Evolutionary conservation across 257 asterid species (phyloP).

Genomic region (Solanum etuberosum): DNA sequence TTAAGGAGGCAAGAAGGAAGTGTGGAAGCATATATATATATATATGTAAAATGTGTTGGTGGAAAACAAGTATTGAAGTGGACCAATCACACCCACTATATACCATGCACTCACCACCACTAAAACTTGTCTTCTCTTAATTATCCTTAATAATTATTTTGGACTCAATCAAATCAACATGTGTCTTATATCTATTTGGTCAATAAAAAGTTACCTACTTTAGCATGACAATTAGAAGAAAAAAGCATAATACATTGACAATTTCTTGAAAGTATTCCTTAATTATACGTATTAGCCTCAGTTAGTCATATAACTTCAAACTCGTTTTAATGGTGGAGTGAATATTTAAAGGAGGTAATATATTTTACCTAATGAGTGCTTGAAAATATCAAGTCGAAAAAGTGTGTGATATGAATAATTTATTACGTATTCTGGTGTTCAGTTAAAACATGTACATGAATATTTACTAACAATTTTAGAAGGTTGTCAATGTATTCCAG

Average conservation of each 20-base stretch:
- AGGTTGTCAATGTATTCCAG: neutral
- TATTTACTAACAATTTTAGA: neutral
- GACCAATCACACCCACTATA: neutral
- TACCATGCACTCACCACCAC: neutral
- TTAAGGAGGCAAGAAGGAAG: neutral
- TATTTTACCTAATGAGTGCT: accelerated
- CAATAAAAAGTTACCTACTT: neutral
- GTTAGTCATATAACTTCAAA: neutral
- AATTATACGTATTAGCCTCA: neutral
- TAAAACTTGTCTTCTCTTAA: neutral
- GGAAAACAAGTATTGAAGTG: neutral
- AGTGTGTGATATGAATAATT: neutral
- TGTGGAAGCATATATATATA: neutral
- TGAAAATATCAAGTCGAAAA: neutral
- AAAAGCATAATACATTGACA: neutral
- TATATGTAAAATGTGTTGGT: neutral
- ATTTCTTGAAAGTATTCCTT: neutral
- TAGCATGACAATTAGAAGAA: neutral
- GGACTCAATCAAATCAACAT: neutral
- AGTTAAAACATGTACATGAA: neutral
- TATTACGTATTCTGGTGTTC: neutral
- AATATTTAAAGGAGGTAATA: neutral
- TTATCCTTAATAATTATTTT: neutral
- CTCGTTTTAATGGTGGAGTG: accelerated
- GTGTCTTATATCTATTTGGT: neutral